Evolutionary conservation across 192 early-diverging fungal genomes (phyloP).

Genomic region (Thamnidium elegans): DNA sequence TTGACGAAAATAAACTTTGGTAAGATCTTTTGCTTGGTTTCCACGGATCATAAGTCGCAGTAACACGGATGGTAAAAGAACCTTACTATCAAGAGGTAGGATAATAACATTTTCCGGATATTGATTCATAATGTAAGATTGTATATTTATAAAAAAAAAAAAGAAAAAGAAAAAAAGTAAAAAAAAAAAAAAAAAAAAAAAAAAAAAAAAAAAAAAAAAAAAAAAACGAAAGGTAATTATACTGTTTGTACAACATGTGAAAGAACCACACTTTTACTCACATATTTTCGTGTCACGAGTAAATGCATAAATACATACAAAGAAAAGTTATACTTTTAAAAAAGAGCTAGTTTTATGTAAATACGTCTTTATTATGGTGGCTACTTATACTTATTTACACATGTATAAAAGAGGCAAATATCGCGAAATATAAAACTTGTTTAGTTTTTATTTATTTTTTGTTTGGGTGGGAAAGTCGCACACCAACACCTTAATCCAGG

Average conservation of each 20-base stretch:
- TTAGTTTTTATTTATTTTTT: too few relatives aligned
- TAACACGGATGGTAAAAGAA: constrained; percentile 64
- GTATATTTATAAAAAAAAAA: not conserved
- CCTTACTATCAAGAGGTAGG: constrained; percentile 51
- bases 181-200: not conserved
- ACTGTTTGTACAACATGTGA: constrained; percentile 11
- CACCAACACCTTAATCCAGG: too few relatives aligned
- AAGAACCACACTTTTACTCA: constrained; percentile 12
- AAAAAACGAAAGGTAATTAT: too few relatives aligned
- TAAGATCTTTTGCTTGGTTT: constrained; percentile 51
- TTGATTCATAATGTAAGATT: not conserved
- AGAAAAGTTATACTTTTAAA: too few relatives aligned
- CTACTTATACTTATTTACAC: too few relatives aligned
- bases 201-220: not conserved
- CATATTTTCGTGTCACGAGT: too few relatives aligned
- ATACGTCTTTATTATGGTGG: too few relatives aligned
- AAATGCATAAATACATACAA: too few relatives aligned
- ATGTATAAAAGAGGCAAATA: too few relatives aligned
- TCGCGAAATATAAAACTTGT: too few relatives aligned
- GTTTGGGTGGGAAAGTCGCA: too few relatives aligned
- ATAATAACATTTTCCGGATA: constrained; percentile 46
- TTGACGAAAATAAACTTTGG: constrained; percentile 33
- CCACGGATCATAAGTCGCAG: constrained; percentile 57
- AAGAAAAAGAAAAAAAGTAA: not conserved
- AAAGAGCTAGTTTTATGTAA: too few relatives aligned